Percentiles rank a stretch among this genome's conserved stretches.
phyloP scores from a whole-genome alignment of 805 yeast species.

The Candida chauliodis region DNA sequence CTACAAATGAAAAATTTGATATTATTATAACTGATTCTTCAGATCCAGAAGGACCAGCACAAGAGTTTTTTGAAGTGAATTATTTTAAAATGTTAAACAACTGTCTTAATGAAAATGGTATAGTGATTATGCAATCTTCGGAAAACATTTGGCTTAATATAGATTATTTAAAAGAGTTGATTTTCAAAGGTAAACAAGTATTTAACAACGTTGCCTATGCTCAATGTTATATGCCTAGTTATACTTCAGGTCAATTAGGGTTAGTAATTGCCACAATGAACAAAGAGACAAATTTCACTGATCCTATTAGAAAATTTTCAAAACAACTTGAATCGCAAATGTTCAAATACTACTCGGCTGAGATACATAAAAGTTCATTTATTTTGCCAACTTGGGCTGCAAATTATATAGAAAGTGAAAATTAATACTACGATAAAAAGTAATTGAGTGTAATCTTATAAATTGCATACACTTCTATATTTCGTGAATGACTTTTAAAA shows the following conservation, averaged over 20 bases:
- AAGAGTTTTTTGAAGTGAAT: conserved; percentile 72
- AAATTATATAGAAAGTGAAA: conserved; percentile 18
- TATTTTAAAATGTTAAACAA: conserved; percentile 67
- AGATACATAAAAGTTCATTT: conserved; percentile 69
- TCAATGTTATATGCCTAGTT: conserved; percentile 82
- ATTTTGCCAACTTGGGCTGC: conserved; percentile 80
- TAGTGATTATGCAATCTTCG: conserved; percentile 75
- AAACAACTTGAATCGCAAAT: conserved; percentile 44
- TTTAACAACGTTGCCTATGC: conserved; percentile 63
- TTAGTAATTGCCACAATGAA: conserved; percentile 69
- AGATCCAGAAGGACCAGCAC: conserved; percentile 96
- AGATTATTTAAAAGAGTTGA: conserved; percentile 45
- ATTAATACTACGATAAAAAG: no score
- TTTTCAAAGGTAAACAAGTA: conserved; percentile 48
- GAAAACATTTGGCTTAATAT: conserved; percentile 78
- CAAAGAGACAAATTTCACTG: conserved; percentile 37
- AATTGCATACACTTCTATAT: no score
- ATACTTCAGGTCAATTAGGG: conserved; percentile 87
- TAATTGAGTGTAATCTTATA: no score
- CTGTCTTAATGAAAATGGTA: conserved; percentile 60
- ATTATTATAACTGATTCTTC: conserved; percentile 89
- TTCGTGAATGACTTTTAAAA: no score
- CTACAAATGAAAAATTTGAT: conserved; percentile 53
- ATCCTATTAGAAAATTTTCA: conserved; percentile 49
- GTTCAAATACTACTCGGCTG: conserved; percentile 62